phyloP scores from a whole-genome alignment of 1,139 yeast genomes.

The Suhomyces bokatorum region DNA sequence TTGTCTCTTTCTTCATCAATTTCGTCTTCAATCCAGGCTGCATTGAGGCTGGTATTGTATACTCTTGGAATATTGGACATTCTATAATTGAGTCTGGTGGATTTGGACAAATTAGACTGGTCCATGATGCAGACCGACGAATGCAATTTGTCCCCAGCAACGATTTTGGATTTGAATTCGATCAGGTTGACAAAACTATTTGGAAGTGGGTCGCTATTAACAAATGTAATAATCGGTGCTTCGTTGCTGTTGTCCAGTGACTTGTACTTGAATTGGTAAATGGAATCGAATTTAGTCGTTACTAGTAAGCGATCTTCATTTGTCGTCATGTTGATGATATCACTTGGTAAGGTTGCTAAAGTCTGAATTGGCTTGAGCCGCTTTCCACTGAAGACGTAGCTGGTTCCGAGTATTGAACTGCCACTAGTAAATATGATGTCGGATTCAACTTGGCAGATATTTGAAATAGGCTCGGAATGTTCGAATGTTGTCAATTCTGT shows the following conservation, averaged over 20 bases:
- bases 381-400: slow-evolving; percentile 41
- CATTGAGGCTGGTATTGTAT: slow-evolving; percentile 29
- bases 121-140: slow-evolving; percentile 37
- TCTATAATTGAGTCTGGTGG: slow-evolving; percentile 17
- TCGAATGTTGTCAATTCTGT: slow-evolving; percentile 41
- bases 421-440: slow-evolving; percentile 40
- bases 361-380: slow-evolving; percentile 34
- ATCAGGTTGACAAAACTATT: slow-evolving; percentile 44
- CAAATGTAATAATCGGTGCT: slow-evolving; percentile 11
- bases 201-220: slow-evolving; percentile 37
- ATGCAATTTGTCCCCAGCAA: slow-evolving; percentile 45
- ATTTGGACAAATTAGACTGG: slow-evolving; percentile 7
- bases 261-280: slow-evolving; percentile 27
- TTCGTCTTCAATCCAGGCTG: slow-evolving; percentile 33
- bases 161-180: slow-evolving; percentile 25
- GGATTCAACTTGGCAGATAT: slow-evolving; percentile 39
- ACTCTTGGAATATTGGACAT: slow-evolving; percentile 49
- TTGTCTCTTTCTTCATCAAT: background rate
- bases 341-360: slow-evolving; percentile 36
- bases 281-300: slow-evolving; percentile 45
- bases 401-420: slow-evolving; percentile 32
- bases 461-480: slow-evolving; percentile 35
- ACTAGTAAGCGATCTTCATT: slow-evolving; percentile 23
- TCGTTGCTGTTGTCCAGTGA: slow-evolving; percentile 5
- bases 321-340: slow-evolving; percentile 34